phyloP scores from a whole-genome alignment of 768 basidiomycete species.

The Tylopilus felleus region DNA sequence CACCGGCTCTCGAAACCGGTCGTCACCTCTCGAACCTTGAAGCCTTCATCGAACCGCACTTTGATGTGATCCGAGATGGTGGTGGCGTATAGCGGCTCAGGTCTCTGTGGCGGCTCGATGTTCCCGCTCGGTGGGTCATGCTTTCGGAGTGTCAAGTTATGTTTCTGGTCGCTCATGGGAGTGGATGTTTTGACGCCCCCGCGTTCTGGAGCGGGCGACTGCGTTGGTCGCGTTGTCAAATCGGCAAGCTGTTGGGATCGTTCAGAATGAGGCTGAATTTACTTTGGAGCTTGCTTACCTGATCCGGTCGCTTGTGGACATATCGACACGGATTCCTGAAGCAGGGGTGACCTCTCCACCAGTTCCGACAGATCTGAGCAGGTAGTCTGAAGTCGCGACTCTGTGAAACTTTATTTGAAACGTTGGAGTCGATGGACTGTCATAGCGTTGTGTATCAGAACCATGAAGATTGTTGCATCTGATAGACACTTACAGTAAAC shows the following conservation, averaged over 20 bases:
- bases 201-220: too few relatives aligned
- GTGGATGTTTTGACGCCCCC: too few relatives aligned
- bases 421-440: constrained; percentile 20
- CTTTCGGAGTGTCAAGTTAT: neutral
- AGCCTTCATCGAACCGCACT: constrained; percentile 58
- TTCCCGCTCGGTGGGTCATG: neutral
- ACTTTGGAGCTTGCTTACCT: constrained; percentile 6
- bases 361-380: neutral
- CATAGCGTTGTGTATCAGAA: neutral
- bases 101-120: constrained; percentile 5
- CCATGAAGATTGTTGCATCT: neutral
- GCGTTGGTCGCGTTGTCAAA: neutral
- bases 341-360: neutral
- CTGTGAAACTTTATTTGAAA: neutral
- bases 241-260: neutral
- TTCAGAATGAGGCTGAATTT: neutral
- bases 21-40: constrained; percentile 49
- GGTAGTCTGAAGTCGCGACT: neutral
- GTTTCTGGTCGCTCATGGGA: too few relatives aligned
- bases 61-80: constrained; percentile 53
- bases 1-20: constrained; percentile 72
- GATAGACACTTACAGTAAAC: constrained; percentile 16
- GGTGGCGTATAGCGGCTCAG: constrained; percentile 25
- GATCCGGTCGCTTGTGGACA: constrained; percentile 4
- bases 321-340: neutral